Conservation (phyloP, 2,329 filamentous ascomycete genomes). For the Tolypocladium pustulatum region DNA sequence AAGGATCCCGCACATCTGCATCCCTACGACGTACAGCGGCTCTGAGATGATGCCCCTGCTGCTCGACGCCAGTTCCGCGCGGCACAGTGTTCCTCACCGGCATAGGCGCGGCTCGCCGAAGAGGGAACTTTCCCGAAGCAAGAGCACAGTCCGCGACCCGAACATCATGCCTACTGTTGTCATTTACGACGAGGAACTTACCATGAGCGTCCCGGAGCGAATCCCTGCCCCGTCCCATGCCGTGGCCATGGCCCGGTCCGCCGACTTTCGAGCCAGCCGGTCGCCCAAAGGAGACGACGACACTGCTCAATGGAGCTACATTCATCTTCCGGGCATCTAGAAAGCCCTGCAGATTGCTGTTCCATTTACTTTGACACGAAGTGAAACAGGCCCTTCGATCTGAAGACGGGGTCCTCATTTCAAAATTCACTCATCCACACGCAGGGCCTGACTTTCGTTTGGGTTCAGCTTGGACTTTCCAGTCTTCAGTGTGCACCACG, state of each 20-base stretch:
- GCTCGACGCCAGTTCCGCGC: constrained; percentile 7
- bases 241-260: constrained; percentile 8
- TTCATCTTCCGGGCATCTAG: constrained; percentile 25
- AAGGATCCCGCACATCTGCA: constrained; percentile 44
- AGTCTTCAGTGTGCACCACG: background rate
- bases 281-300: constrained; percentile 9
- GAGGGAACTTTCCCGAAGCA: constrained; percentile 3
- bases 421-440: background rate
- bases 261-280: constrained; percentile 2
- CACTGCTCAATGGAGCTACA: constrained; percentile 22
- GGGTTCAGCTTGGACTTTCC: background rate
- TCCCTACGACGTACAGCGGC: constrained; percentile 49
- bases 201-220: constrained; percentile 13
- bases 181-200: constrained; percentile 28
- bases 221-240: constrained; percentile 17
- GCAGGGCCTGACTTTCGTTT: background rate
- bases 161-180: constrained; percentile 18
- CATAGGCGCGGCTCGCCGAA: background rate
- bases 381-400: background rate
- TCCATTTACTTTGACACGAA: background rate
- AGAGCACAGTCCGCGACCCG: constrained; percentile 10
- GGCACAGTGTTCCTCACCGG: constrained; percentile 5
- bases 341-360: background rate
- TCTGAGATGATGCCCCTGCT: constrained; percentile 42
- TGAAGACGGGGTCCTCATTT: background rate